Conservation (phyloP, 768 basidiomycete species). For the Pholiota conissans region DNA sequence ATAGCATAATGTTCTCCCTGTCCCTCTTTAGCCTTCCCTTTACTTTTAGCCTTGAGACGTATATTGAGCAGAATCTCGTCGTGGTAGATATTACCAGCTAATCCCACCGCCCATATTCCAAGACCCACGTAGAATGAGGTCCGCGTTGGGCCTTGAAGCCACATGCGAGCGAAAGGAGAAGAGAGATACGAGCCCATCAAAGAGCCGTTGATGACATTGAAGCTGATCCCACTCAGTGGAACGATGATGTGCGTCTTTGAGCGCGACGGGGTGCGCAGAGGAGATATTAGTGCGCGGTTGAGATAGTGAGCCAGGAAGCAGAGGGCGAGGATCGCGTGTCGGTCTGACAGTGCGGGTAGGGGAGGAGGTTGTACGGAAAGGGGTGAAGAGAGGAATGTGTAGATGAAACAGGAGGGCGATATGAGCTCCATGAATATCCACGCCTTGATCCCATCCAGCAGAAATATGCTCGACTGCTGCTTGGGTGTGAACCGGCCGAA, state of each 20-base stretch:
- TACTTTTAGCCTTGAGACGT: slow-evolving; percentile 58
- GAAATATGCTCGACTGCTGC: slow-evolving; percentile 39
- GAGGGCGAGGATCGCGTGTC: slow-evolving; percentile 50
- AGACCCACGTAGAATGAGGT: slow-evolving; percentile 64
- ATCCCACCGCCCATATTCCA: slow-evolving; percentile 66
- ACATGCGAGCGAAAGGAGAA: slow-evolving; percentile 49
- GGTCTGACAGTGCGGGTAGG: slow-evolving; percentile 30
- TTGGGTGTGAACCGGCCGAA: slow-evolving; percentile 76
- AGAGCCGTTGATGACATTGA: slow-evolving; percentile 74
- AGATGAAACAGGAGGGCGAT: slow-evolving; percentile 56
- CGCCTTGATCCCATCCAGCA: slow-evolving; percentile 59
- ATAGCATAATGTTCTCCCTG: slow-evolving; percentile 67
- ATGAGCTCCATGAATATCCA: slow-evolving; percentile 83
- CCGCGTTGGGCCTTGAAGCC: slow-evolving; percentile 34
- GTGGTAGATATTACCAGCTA: slow-evolving; percentile 80
- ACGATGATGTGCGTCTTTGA: slow-evolving; percentile 75
- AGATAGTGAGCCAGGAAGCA: slow-evolving; percentile 77
- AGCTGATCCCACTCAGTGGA: slow-evolving; percentile 49
- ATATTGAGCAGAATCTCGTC: slow-evolving; percentile 89
- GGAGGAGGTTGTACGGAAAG: slow-evolving; percentile 37
- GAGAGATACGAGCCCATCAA: slow-evolving; percentile 72
- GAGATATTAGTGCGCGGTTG: slow-evolving; percentile 81
- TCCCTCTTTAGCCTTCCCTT: slow-evolving; percentile 28
- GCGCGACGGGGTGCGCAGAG: slow-evolving; percentile 77
- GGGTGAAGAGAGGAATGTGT: slow-evolving; percentile 48